Base-by-base conservation (phyloP, 352 stramenopile genomes). In the Phytophthora citrophthora region DNA sequence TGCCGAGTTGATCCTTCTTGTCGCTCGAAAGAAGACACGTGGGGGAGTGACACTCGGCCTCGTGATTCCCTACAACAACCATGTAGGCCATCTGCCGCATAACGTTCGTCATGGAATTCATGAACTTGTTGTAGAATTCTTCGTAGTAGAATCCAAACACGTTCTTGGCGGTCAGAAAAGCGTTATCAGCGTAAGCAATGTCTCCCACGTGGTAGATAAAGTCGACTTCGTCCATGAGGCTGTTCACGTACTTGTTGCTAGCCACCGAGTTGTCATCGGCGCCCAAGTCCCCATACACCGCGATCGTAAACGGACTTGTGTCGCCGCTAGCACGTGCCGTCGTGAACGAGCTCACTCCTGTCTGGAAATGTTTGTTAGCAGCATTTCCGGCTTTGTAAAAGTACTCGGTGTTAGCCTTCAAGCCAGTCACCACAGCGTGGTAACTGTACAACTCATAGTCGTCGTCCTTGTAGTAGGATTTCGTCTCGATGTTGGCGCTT, bases 21-120 rank as follows among this genome's bases (percentile, higher is more conserved):
- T 51, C 61, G 5, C 29, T 46, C 11, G 58, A 65, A 23, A 83
- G 5, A 1, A 76, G 60, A 39, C 72, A 77, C 11, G 58, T 53
- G n/a, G 72, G 72, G n/a, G 68, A 75, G 56, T 81, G 64, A 51
- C 77, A 89, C 50, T 86, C 77, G 2, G 74, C 72, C 38, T 86
- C 79, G 66, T 96, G 88, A 54, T 94, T 94, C 5, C 86, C 86
- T 1, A 81, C 71, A 1, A 79, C 57, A 5, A 83, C 74, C 81
- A 93, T 93, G 64, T 90, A 93, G 0, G 86, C 75, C 38, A 88
- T 58, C 16, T 66, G 54, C 2, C 53, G 27, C 68, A 81, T 77
- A 11, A 72, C 41, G 31, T 68, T 65, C 4, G 75, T 60, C 56
- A 90, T 71, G 18, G 65, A 64, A 29, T 83, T 77, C 81, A 94